phyloP scores from a whole-genome alignment of 495 filamentous ascomycete species.

The Lasiosphaeria hispida region DNA sequence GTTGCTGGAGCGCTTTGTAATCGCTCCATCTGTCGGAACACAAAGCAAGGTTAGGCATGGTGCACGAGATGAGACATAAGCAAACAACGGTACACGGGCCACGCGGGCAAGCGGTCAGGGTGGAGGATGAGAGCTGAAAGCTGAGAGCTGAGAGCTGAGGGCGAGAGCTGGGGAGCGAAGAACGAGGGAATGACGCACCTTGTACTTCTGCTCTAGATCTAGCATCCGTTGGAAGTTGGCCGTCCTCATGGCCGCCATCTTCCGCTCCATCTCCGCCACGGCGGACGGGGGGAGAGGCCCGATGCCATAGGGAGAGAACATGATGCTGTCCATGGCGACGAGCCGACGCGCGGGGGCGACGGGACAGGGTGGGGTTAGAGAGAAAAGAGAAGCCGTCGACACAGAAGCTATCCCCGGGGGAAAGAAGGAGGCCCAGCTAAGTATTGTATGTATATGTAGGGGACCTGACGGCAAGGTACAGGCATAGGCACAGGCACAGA shows the following conservation, averaged over 20 bases:
- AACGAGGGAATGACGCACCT: conserved; percentile 38
- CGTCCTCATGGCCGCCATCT: conserved; percentile 32
- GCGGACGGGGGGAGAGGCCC: conserved; percentile 24
- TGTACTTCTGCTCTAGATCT: conserved; percentile 51
- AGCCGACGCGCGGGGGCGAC: conserved; percentile 11
- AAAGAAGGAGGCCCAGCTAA: conserved; percentile 13
- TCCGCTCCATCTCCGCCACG: conserved; percentile 27
- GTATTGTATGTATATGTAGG: conserved; percentile 11
- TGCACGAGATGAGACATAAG: conserved; percentile 24
- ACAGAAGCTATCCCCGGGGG: conserved; percentile 9
- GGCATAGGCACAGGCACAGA: conserved; percentile 4
- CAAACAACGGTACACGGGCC: conserved; percentile 17
- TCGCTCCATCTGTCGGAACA: conserved; percentile 24
- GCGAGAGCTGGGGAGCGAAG: neutral
- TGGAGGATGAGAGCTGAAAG: too few relatives aligned
- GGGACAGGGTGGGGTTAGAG: conserved; percentile 14
- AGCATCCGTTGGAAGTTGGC: conserved; percentile 50
- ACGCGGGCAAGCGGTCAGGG: conserved; percentile 6
- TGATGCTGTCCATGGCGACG: conserved; percentile 25
- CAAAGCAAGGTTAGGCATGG: conserved; percentile 26
- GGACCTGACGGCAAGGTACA: conserved; percentile 13
- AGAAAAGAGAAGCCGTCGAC: conserved; percentile 11
- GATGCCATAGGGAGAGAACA: conserved; percentile 20
- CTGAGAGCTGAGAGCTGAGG: too few relatives aligned
- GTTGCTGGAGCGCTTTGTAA: conserved; percentile 17